These are phyloP conservation scores for Russula vinacea DNA, from an alignment of 768 basidiomycete species.

Conservation along the genomic window DNA sequence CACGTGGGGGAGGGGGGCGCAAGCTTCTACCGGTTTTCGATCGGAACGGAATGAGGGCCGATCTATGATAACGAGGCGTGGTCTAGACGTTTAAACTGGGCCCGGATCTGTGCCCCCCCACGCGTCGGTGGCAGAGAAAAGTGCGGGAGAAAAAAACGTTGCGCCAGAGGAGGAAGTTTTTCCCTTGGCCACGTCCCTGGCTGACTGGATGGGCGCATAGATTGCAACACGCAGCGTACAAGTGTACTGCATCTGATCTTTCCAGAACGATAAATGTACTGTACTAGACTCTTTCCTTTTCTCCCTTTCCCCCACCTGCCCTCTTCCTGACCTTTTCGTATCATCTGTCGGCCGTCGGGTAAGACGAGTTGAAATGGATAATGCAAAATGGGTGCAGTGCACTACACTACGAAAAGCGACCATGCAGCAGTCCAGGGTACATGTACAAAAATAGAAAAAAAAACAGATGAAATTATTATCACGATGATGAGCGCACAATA, in stretches of 20 bases:
- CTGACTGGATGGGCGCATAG: not conserved
- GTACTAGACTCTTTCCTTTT: not conserved
- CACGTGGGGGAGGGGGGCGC: not conserved
- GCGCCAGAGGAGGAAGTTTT: not conserved
- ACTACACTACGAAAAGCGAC: not conserved
- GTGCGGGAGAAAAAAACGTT: not conserved
- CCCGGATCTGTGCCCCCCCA: not conserved
- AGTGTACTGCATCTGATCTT: not conserved
- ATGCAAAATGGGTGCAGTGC: not conserved
- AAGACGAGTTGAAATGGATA: not conserved
- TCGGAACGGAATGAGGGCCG: not conserved
- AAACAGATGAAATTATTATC: not conserved
- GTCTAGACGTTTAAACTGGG: not conserved
- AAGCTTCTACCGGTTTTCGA: not conserved
- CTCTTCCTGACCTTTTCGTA: not conserved
- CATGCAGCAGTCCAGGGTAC: not conserved
- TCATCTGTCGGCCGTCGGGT: not conserved
- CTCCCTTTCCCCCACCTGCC: not conserved
- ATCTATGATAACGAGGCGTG: not conserved
- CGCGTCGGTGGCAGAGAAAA: not conserved
- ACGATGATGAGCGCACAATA: not conserved
- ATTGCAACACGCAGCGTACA: not conserved
- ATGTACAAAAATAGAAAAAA: not conserved
- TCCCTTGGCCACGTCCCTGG: not conserved
- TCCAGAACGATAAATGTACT: not conserved